A percentile compares a stretch with the other conserved stretches of the same genome.
Evolutionary conservation across 139 green algal genomes (phyloP).

Genomic region (Nannochloris sp.): DNA sequence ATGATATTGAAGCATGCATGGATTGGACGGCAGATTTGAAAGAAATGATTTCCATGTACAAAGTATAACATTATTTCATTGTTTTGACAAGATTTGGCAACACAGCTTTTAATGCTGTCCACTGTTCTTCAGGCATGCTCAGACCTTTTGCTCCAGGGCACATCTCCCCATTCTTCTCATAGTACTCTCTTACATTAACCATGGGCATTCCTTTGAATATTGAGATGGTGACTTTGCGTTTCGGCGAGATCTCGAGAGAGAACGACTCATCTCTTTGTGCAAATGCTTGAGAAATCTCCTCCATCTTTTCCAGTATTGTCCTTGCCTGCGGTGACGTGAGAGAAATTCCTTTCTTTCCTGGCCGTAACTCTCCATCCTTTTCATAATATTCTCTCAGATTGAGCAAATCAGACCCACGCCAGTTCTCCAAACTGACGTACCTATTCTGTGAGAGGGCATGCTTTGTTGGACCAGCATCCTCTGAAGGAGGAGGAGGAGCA

Average conservation of each 20-base stretch:
- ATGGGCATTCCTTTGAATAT: background rate
- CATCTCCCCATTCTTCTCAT: conserved; percentile 39
- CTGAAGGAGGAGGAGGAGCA: too few relatives aligned
- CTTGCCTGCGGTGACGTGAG: conserved; percentile 41
- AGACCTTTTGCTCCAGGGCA: conserved; percentile 32
- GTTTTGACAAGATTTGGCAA: background rate
- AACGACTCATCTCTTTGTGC: background rate
- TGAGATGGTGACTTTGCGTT: background rate
- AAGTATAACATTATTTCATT: conserved; percentile 3
- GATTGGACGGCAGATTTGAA: conserved; percentile 21
- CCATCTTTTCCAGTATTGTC: conserved; percentile 21
- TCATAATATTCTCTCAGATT: conserved; percentile 46
- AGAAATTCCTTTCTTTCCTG: conserved; percentile 43
- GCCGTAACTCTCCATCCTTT: conserved; percentile 16
- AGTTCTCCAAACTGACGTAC: background rate
- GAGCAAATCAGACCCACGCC: conserved; percentile 10
- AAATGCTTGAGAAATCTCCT: conserved; percentile 18
- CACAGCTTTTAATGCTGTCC: background rate
- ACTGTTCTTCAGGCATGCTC: conserved; percentile 22
- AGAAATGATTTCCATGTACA: conserved; percentile 4
- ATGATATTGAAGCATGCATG: conserved; percentile 16
- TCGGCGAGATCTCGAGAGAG: background rate
- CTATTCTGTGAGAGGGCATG: background rate
- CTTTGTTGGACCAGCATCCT: background rate
- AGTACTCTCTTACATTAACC: conserved; percentile 45